These are phyloP conservation scores for Reutealis trisperma DNA, from an alignment of 345 rosid species.

Conservation along the genomic window DNA sequence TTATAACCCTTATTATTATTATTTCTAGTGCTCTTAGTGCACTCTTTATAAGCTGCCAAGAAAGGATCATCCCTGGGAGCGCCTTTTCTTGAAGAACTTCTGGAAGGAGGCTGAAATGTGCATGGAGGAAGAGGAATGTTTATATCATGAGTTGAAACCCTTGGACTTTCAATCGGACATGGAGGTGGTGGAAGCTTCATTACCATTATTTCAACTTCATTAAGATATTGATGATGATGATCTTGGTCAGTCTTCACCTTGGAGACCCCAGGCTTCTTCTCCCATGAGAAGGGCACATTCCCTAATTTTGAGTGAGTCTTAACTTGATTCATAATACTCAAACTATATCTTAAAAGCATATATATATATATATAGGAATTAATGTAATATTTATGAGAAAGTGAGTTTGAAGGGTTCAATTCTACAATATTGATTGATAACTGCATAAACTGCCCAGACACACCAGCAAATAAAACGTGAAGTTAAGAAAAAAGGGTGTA, in stretches of 20 bases:
- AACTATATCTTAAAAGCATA: background rate
- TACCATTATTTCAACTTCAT: background rate
- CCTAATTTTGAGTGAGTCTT: slow-evolving; percentile 17
- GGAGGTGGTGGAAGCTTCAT: slow-evolving; percentile 46
- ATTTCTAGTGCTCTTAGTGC: slow-evolving; percentile 31
- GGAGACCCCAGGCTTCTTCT: slow-evolving; percentile 38
- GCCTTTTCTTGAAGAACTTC: slow-evolving; percentile 36
- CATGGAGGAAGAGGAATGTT: slow-evolving; percentile 47
- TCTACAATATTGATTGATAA: no score
- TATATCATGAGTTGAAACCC: slow-evolving; percentile 16
- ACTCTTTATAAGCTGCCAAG: slow-evolving; percentile 49
- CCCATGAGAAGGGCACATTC: slow-evolving; percentile 48
- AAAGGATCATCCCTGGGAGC: slow-evolving; percentile 47
- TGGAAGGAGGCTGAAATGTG: slow-evolving; percentile 36
- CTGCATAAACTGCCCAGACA: background rate
- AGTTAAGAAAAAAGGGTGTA: background rate
- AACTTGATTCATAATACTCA: slow-evolving; percentile 18
- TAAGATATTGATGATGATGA: background rate
- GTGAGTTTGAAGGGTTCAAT: no score
- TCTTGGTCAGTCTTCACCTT: slow-evolving; percentile 26
- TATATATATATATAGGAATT: background rate
- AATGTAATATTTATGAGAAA: background rate
- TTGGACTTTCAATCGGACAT: slow-evolving; percentile 17
- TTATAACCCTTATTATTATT: background rate
- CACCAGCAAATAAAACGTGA: slow-evolving; percentile 19